A percentile compares a stretch with the other conserved stretches of the same genome.
Conservation (phyloP, 1,284 basidiomycete species). For the Apiotrichum brassicae region DNA sequence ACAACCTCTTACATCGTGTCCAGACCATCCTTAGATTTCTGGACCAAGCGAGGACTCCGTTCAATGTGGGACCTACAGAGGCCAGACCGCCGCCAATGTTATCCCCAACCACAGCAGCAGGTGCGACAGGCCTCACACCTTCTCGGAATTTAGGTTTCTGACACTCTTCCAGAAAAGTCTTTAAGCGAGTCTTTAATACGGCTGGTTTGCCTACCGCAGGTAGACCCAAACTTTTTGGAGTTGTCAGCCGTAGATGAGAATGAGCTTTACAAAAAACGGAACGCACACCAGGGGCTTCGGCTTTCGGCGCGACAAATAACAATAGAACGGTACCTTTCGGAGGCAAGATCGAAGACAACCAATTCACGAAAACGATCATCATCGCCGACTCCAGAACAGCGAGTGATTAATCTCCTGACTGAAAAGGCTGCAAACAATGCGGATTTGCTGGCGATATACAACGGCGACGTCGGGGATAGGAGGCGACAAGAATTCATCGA, state of each 20-base stretch:
- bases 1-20: no score
- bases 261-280: conserved; percentile 41
- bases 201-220: conserved; percentile 55
- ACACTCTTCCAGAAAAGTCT: neutral
- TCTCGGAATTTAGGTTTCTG: no score
- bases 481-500: conserved; percentile 42
- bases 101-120: conserved; percentile 72
- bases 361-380: conserved; percentile 16
- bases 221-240: conserved; percentile 51
- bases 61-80: conserved; percentile 40
- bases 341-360: conserved; percentile 8
- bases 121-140: no score
- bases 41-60: conserved; percentile 66
- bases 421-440: conserved; percentile 45
- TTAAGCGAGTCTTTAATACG: conserved; percentile 51
- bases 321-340: conserved; percentile 53
- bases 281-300: conserved; percentile 40
- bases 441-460: conserved; percentile 42
- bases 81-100: conserved; percentile 66
- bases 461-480: conserved; percentile 29
- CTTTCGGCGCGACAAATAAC: conserved; percentile 54
- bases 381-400: neutral
- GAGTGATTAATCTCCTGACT: conserved; percentile 42
- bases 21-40: conserved; percentile 73
- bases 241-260: conserved; percentile 36